Percentiles rank a stretch among this genome's conserved stretches.
Evolutionary conservation across 768 basidiomycete genomes (phyloP).

Genomic region (Dioszegia crocea): DNA sequence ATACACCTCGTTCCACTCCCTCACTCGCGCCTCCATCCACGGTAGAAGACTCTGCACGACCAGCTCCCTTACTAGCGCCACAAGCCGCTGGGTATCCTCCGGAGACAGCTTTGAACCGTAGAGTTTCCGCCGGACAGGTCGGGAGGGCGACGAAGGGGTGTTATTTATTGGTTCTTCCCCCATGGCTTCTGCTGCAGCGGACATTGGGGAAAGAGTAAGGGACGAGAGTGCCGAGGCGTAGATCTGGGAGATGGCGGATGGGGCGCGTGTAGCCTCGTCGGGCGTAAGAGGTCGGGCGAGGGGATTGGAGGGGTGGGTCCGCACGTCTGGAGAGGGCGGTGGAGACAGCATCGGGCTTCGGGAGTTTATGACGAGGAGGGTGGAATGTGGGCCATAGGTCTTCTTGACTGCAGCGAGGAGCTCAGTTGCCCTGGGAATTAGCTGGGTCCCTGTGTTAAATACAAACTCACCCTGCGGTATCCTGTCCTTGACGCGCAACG

Average conservation of each 20-base stretch:
- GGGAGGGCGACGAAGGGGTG: slow-evolving; percentile 14
- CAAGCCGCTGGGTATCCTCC: slow-evolving; percentile 41
- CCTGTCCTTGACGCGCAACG: slow-evolving; percentile 29
- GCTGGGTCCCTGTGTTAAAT: not conserved
- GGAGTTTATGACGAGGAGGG: slow-evolving; percentile 48
- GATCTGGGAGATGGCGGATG: slow-evolving; percentile 38
- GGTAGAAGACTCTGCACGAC: slow-evolving; percentile 83
- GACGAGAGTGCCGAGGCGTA: slow-evolving; percentile 43
- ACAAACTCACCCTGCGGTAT: slow-evolving; percentile 29
- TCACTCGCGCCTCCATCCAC: slow-evolving; percentile 92
- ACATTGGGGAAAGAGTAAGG: slow-evolving; percentile 32
- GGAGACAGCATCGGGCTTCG: slow-evolving; percentile 13
- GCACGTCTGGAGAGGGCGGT: slow-evolving; percentile 27
- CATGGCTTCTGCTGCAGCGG: slow-evolving; percentile 19
- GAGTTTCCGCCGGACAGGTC: slow-evolving; percentile 25
- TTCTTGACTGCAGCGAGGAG: slow-evolving; percentile 44
- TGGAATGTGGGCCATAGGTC: slow-evolving; percentile 47
- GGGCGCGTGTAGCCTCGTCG: slow-evolving; percentile 15
- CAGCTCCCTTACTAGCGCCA: slow-evolving; percentile 77
- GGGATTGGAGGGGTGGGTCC: slow-evolving; percentile 37
- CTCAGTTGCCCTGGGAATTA: slow-evolving; percentile 32
- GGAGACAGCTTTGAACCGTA: slow-evolving; percentile 31
- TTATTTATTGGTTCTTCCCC: slow-evolving; percentile 11
- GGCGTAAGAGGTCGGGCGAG: slow-evolving; percentile 36
- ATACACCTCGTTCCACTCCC: slow-evolving; percentile 82